Base-by-base conservation (phyloP, 257 asterid genomes). In the Thymus quinquecostatus region DNA sequence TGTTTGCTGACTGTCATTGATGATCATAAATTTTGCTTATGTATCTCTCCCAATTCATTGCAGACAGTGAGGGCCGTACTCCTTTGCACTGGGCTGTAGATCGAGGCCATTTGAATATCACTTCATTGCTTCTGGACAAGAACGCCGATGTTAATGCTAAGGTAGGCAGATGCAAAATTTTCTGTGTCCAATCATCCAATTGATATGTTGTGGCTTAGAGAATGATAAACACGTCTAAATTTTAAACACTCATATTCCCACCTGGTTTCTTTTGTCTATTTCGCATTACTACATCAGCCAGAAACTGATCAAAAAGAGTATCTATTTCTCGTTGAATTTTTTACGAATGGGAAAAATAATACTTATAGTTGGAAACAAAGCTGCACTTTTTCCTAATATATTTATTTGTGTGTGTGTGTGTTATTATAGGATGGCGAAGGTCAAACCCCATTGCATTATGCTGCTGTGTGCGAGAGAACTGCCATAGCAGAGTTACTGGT, bases 21-120 rank as follows among this genome's bases (percentile, higher is more conserved):
- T 38, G 53, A 64, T 21, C 21, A 21, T 21, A 21, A 21, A 21
- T 21, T 21, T 70, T 47, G 30, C 13, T 43, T 45, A 10, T 33
- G 21, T 58, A 68, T 51, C 76, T 81, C 71, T 68, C 74, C 60
- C 54, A 56, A 65, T 68, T 21, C 60, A 58, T 65, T 82, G 82
- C 92, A 95, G 99, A 95, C 77, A 95, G 98, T 30, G 98, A 95
- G 75, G 99, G 98, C 9, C 92, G 98, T 45, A 86, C 98, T 44
- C 97, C 99, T 54, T 79, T 95, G 80, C 99, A 95, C 79, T 95
- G 99, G 99, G 99, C 99, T 75, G 97, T 95, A 30, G 99, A 95
- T 82, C 95, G 98, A 38, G 99, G 98, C 79, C 99, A 95, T 82
- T 47, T 85, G 78, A 81, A 83, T 55, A 67, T 82, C 64, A 64